A percentile compares a stretch with the other conserved stretches of the same genome.
phyloP scores from a whole-genome alignment of 2,329 filamentous ascomycete genomes.

The Chrysosporium keratinophilum region DNA sequence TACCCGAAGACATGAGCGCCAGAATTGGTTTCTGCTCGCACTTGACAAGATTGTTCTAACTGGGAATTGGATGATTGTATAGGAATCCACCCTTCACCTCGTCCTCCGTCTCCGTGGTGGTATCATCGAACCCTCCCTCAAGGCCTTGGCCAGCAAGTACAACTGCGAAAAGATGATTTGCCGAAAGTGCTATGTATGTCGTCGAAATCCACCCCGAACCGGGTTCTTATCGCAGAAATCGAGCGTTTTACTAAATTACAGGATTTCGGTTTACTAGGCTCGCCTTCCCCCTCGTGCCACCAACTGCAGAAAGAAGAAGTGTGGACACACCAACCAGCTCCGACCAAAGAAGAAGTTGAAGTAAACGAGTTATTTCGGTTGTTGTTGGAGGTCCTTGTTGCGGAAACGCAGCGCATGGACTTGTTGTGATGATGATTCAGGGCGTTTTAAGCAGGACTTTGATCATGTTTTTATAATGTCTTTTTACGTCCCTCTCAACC shows the following conservation, averaged over 20 bases:
- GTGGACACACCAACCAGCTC: slow-evolving; percentile 99
- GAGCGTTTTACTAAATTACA: neutral
- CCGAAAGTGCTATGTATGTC: slow-evolving; percentile 98
- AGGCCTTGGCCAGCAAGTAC: slow-evolving; percentile 71
- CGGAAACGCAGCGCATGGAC: slow-evolving; percentile 11
- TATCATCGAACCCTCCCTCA: slow-evolving; percentile 47
- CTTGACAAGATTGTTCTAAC: slow-evolving; percentile 17
- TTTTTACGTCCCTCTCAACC: slow-evolving; percentile 11
- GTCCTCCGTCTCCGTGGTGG: slow-evolving; percentile 51
- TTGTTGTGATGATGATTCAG: slow-evolving; percentile 14
- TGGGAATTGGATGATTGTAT: slow-evolving; percentile 26
- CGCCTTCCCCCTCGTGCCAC: slow-evolving; percentile 95
- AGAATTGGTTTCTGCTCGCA: neutral
- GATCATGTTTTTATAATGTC: slow-evolving; percentile 14
- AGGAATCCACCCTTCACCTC: slow-evolving; percentile 57
- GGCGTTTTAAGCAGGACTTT: slow-evolving; percentile 11
- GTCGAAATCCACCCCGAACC: neutral
- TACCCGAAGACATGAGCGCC: too few species aligned
- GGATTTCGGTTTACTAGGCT: slow-evolving; percentile 34
- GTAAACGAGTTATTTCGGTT: slow-evolving; percentile 37
- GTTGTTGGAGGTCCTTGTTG: slow-evolving; percentile 4
- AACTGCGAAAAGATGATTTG: slow-evolving; percentile 99
- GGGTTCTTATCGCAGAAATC: neutral
- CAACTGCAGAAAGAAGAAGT: slow-evolving; percentile 99
- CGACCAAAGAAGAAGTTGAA: slow-evolving; percentile 99